Evolutionary conservation across 805 yeast species (phyloP).

Genomic region (Starmerella vitae): DNA sequence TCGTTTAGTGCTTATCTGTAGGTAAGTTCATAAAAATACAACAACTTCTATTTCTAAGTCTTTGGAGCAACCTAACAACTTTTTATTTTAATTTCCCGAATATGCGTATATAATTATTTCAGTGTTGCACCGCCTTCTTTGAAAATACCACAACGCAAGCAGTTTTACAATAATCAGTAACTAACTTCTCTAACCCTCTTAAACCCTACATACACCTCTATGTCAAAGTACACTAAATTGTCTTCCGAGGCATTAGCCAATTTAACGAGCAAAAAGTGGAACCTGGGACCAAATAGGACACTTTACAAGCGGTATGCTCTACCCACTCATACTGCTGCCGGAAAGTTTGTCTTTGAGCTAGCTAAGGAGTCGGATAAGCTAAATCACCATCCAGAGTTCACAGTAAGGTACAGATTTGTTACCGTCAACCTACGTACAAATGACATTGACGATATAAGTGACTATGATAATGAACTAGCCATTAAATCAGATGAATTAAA

Average conservation of each 20-base stretch:
- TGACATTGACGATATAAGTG: conserved; percentile 15
- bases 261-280: conserved; percentile 13
- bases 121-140: too few relatives aligned
- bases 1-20: too few relatives aligned
- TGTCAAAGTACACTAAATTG: neutral
- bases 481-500: conserved; percentile 7
- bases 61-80: too few relatives aligned
- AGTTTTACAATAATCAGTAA: too few relatives aligned
- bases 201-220: too few relatives aligned
- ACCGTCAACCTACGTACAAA: conserved; percentile 17
- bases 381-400: conserved; percentile 21
- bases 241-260: neutral
- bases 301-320: conserved; percentile 15
- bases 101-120: too few relatives aligned
- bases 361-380: conserved; percentile 17
- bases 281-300: conserved; percentile 1
- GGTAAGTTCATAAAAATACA: too few relatives aligned
- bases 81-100: too few relatives aligned
- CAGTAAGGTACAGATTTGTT: conserved; percentile 15
- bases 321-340: conserved; percentile 20
- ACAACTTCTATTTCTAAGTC: too few relatives aligned
- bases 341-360: conserved; percentile 13
- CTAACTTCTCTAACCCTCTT: too few relatives aligned
- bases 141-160: too few relatives aligned
- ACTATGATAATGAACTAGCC: conserved; percentile 18